Conservation (phyloP, 2,329 filamentous ascomycete species). For the Fusarium tanahbumbuense region DNA sequence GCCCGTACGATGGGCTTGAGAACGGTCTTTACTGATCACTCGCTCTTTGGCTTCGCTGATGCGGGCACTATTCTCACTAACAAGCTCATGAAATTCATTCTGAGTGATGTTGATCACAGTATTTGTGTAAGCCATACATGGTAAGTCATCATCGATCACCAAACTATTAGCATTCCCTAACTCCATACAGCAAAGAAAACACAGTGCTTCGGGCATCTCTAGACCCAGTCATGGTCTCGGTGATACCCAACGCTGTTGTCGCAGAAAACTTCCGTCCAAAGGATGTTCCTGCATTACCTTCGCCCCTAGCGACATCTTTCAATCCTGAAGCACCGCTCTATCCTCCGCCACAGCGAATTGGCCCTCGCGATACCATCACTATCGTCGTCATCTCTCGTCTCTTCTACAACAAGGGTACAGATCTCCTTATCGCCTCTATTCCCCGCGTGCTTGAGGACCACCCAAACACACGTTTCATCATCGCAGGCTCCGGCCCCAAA, state of each 20-base stretch:
- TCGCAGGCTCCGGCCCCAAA: slow-evolving; percentile 94
- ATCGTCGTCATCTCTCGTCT: slow-evolving; percentile 97
- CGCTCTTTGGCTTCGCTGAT: slow-evolving; percentile 96
- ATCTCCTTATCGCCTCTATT: slow-evolving; percentile 95
- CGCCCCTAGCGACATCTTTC: slow-evolving; percentile 50
- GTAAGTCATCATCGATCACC: slow-evolving; percentile 59
- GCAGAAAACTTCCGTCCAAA: slow-evolving; percentile 91
- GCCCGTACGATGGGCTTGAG: slow-evolving; percentile 95
- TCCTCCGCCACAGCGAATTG: slow-evolving; percentile 73
- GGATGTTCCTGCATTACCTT: slow-evolving; percentile 52
- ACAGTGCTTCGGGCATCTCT: slow-evolving; percentile 94
- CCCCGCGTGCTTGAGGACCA: slow-evolving; percentile 90
- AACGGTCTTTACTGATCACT: slow-evolving; percentile 98
- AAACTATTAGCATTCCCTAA: slow-evolving; percentile 27
- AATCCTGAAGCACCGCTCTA: slow-evolving; percentile 50
- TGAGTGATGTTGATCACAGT: slow-evolving; percentile 97
- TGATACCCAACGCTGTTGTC: slow-evolving; percentile 97
- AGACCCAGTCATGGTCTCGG: slow-evolving; percentile 96
- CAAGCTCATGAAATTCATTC: slow-evolving; percentile 93
- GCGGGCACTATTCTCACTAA: slow-evolving; percentile 96
- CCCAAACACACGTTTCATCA: slow-evolving; percentile 95
- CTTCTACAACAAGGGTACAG: slow-evolving; percentile 99
- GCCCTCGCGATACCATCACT: slow-evolving; percentile 87
- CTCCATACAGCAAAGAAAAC: slow-evolving; percentile 84
- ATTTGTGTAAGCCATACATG: slow-evolving; percentile 99